A percentile compares a stretch with the other conserved stretches of the same genome.
Conservation (phyloP, 371 early-diverging fungal species). For the Mortierella sp. region DNA sequence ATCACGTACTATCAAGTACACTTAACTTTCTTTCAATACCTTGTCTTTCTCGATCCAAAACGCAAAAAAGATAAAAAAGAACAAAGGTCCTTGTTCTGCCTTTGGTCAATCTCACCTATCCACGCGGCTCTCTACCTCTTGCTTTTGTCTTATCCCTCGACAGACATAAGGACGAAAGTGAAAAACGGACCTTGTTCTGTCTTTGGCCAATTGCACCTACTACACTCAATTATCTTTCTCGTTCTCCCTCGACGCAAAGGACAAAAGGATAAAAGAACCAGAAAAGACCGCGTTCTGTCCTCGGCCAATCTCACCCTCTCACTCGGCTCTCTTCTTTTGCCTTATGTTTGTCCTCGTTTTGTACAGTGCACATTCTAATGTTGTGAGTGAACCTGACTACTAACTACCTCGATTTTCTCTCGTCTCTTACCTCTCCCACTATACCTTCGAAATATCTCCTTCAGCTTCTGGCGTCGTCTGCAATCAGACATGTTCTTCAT, state of each 20-base stretch:
- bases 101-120: neutral
- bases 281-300: conserved; percentile 1
- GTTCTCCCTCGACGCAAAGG: neutral
- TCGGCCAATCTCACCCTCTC: neutral
- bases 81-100: too few species aligned
- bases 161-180: neutral
- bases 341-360: neutral
- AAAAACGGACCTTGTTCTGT: neutral
- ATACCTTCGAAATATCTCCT: neutral
- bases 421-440: neutral
- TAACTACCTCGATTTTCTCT: conserved; percentile 10
- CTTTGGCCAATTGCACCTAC: neutral
- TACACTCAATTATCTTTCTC: neutral
- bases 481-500: conserved; percentile 34
- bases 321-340: neutral
- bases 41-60: neutral
- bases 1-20: too few species aligned
- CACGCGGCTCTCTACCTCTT: neutral
- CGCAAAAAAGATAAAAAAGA: too few species aligned
- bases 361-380: neutral
- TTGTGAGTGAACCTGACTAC: neutral
- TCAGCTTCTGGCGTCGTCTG: conserved; percentile 32
- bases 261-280: neutral
- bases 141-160: neutral
- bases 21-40: neutral